Percentiles rank a stretch among this genome's conserved stretches.
Conservation (phyloP, 257 asterid genomes). For the Striga asiatica region DNA sequence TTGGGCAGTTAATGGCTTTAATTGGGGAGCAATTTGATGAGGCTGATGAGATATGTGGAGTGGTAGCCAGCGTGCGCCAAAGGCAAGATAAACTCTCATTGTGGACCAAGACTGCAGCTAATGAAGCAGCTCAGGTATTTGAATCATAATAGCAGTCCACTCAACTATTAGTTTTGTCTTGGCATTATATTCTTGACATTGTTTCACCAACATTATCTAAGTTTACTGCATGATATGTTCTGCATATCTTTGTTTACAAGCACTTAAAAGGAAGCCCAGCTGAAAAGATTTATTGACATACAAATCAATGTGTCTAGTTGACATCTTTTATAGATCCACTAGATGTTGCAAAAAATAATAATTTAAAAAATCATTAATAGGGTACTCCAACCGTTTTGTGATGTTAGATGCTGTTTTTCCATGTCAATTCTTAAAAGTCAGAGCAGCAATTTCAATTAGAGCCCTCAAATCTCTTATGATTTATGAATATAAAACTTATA, state of each 20-base stretch:
- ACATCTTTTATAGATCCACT: not conserved
- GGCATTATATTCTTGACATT: not conserved
- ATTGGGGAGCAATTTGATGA: constrained; percentile 78
- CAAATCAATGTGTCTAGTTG: not conserved
- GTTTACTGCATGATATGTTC: not conserved
- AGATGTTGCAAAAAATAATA: too few relatives aligned
- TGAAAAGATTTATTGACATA: not conserved
- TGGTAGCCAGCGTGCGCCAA: constrained; percentile 72
- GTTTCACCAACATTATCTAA: not conserved
- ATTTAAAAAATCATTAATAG: too few relatives aligned
- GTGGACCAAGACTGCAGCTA: constrained; percentile 90
- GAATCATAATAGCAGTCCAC: not conserved
- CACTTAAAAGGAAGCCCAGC: not conserved
- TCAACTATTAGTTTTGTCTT: not conserved
- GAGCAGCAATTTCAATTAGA: too few relatives aligned
- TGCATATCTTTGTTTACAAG: not conserved
- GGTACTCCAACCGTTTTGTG: too few relatives aligned
- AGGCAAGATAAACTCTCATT: constrained; percentile 73
- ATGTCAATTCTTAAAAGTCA: too few relatives aligned
- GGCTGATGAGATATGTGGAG: constrained; percentile 75
- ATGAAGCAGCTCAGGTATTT: constrained; percentile 84
- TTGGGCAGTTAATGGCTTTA: constrained; percentile 53
- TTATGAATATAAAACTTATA: too few relatives aligned
- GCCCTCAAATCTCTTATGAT: too few relatives aligned
- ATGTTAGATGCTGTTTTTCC: too few relatives aligned